phyloP scores from a whole-genome alignment of 495 filamentous ascomycete species.

The Neurospora sp. region DNA sequence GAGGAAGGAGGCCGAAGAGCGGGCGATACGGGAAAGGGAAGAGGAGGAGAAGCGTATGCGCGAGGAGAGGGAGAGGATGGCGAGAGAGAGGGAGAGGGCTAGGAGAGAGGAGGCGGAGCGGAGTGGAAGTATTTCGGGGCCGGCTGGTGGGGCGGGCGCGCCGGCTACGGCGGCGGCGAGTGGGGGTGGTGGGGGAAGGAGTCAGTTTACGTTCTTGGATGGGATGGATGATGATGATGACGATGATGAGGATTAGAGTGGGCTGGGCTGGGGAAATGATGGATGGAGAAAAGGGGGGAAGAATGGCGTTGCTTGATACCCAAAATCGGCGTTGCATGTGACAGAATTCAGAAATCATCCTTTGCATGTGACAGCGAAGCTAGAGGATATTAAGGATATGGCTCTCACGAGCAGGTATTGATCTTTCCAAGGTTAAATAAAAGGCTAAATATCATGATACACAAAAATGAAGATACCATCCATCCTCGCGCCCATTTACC shows the following conservation, averaged over 20 bases:
- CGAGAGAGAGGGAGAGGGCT: slow-evolving; percentile 28
- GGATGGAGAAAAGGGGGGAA: not conserved
- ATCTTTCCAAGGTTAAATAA: not conserved
- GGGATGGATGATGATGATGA: slow-evolving; percentile 46
- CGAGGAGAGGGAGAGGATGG: slow-evolving; percentile 27
- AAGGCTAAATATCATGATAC: not conserved
- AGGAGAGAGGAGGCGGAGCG: slow-evolving; percentile 36
- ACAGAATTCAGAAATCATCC: not conserved
- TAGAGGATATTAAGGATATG: not conserved
- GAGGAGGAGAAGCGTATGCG: slow-evolving; percentile 29
- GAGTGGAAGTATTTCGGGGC: slow-evolving; percentile 22
- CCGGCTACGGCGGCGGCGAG: not conserved
- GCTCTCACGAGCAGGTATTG: not conserved
- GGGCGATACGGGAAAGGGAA: slow-evolving; percentile 33
- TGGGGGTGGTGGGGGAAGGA: slow-evolving; percentile 19
- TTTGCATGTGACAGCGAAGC: not conserved
- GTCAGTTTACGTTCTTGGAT: slow-evolving; percentile 43
- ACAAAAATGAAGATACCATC: not conserved
- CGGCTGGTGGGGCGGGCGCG: not conserved
- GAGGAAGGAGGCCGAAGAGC: slow-evolving; percentile 29
- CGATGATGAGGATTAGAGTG: slow-evolving; percentile 18
- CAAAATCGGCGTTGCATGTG: not conserved
- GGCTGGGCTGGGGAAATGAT: not conserved
- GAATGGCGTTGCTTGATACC: not conserved
- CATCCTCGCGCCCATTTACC: not conserved